Percentiles rank a stretch among this genome's conserved stretches.
Evolutionary conservation across 2,329 filamentous ascomycete genomes (phyloP).

Genomic region (Sclerotinia spermophila): DNA sequence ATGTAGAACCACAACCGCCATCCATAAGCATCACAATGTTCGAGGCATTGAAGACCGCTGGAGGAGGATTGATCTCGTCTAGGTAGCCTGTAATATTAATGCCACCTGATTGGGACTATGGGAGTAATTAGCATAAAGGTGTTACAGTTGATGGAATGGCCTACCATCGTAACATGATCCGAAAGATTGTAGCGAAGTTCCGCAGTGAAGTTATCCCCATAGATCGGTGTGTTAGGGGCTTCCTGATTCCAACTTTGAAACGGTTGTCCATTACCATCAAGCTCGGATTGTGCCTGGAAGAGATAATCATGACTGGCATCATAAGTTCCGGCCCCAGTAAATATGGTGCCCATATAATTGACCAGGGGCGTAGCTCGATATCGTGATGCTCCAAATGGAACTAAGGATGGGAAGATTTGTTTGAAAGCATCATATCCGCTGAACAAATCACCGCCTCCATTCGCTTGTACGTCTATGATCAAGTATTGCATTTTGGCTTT

Average conservation of each 20-base stretch:
- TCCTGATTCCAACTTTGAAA: constrained; percentile 24
- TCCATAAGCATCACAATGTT: constrained; percentile 36
- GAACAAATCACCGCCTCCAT: constrained; percentile 53
- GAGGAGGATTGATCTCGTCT: constrained; percentile 22
- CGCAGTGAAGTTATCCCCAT: constrained; percentile 19
- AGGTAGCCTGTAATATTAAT: constrained; percentile 38
- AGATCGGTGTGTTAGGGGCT: not conserved
- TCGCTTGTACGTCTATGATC: constrained; percentile 53
- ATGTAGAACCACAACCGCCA: constrained; percentile 58
- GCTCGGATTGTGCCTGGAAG: not conserved
- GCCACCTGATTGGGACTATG: constrained; percentile 20
- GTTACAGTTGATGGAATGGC: not conserved
- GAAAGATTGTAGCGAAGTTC: constrained; percentile 29
- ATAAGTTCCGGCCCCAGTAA: constrained; percentile 6
- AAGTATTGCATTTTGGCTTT: constrained; percentile 14
- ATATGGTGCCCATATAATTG: constrained; percentile 16
- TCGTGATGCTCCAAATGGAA: constrained; percentile 41
- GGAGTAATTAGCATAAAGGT: not conserved
- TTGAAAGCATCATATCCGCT: constrained; percentile 49
- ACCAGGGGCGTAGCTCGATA: constrained; percentile 19
- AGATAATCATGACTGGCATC: not conserved
- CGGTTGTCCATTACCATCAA: constrained; percentile 21
- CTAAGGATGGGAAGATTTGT: constrained; percentile 34
- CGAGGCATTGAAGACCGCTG: constrained; percentile 45
- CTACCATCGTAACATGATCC: constrained; percentile 25